phyloP scores from a whole-genome alignment of 2,329 filamentous ascomycete species.

The Ceratocystis colombiana region DNA sequence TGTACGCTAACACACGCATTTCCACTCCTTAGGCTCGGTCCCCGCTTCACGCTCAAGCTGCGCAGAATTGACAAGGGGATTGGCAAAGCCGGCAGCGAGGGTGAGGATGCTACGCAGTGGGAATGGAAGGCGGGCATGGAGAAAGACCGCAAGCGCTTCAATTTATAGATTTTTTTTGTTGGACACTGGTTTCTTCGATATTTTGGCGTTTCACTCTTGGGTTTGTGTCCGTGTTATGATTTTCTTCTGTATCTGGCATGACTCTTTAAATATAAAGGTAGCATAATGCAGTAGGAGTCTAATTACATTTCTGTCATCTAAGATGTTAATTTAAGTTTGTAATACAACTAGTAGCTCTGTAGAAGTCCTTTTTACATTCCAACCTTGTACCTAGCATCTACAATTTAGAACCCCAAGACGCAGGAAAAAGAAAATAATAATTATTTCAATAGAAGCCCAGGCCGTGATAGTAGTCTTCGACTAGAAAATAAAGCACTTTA shows the following conservation, averaged over 20 bases:
- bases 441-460: too few relatives aligned
- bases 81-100: conserved; percentile 53
- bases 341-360: too few relatives aligned
- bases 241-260: conserved; percentile 6
- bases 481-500: too few relatives aligned
- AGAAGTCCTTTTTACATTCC: too few relatives aligned
- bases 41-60: conserved; percentile 65
- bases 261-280: conserved; percentile 16
- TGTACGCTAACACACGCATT: conserved; percentile 3
- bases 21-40: conserved; percentile 44
- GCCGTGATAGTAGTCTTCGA: too few relatives aligned
- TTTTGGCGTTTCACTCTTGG: too few relatives aligned
- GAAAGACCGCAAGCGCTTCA: conserved; percentile 87
- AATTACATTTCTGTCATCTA: conserved; percentile 5
- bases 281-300: conserved; percentile 1
- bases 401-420: too few relatives aligned
- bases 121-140: conserved; percentile 95
- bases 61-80: conserved; percentile 86
- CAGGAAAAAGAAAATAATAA: too few relatives aligned
- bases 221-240: neutral
- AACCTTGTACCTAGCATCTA: too few relatives aligned
- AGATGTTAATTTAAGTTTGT: neutral
- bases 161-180: conserved; percentile 48
- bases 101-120: conserved; percentile 76
- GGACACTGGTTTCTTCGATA: conserved; percentile 20